Evolutionary conservation across 2,329 filamentous ascomycete genomes (phyloP).

Genomic region (Fusarium burgessii): DNA sequence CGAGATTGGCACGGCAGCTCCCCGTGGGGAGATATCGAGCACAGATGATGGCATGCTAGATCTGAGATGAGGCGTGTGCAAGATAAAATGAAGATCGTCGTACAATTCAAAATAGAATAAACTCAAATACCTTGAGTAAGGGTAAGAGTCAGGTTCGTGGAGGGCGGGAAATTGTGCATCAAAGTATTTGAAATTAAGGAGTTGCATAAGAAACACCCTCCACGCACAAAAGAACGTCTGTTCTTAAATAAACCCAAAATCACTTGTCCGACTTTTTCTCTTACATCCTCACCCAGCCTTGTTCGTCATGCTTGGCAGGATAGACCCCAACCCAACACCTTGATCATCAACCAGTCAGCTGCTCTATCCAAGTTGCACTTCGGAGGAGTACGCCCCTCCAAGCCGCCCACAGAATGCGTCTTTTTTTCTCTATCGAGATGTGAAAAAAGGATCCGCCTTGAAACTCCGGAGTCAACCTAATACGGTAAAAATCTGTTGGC

Average conservation of each 20-base stretch:
- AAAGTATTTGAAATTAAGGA: constrained; percentile 35
- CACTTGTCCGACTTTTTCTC: constrained; percentile 10
- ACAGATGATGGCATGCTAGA: constrained; percentile 26
- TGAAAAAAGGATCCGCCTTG: constrained; percentile 5
- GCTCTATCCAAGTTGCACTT: constrained; percentile 19
- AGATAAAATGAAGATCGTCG: constrained; percentile 35
- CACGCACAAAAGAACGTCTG: constrained; percentile 26
- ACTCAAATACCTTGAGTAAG: constrained; percentile 23
- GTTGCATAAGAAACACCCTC: constrained; percentile 18
- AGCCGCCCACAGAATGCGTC: constrained; percentile 23
- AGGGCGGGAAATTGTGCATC: constrained; percentile 9
- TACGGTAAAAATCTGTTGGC: not conserved
- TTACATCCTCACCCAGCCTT: constrained; percentile 19
- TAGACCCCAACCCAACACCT: constrained; percentile 11
- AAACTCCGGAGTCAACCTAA: not conserved
- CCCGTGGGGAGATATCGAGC: not conserved
- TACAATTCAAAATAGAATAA: constrained; percentile 16
- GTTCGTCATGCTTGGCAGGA: constrained; percentile 34
- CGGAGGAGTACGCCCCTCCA: not conserved
- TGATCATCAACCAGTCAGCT: constrained; percentile 25
- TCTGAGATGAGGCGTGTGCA: constrained; percentile 9
- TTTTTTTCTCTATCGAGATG: constrained; percentile 31
- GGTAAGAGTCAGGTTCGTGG: not conserved
- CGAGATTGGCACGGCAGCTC: constrained; percentile 32
- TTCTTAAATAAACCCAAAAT: constrained; percentile 30